Conservation (phyloP, 2,329 filamentous ascomycete species). For the Diaporthe ilicicola region DNA sequence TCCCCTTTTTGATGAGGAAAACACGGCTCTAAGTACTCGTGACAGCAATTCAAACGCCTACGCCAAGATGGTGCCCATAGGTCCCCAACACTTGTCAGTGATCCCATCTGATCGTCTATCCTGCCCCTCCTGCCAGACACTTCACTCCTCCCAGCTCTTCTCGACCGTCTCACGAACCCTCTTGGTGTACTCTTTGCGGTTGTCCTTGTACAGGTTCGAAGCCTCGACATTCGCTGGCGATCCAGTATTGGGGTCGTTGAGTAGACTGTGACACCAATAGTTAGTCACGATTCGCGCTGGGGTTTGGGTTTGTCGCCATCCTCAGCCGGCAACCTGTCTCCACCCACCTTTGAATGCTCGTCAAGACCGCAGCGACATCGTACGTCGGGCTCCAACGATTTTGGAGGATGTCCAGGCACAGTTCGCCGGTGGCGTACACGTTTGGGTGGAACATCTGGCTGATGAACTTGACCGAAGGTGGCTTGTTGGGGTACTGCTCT, state of each 20-base stretch:
- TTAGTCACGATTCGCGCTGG: conserved; percentile 40
- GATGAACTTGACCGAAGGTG: conserved; percentile 97
- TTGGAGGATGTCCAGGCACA: conserved; percentile 96
- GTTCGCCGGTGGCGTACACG: conserved; percentile 94
- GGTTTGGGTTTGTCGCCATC: background rate
- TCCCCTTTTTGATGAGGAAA: conserved; percentile 4
- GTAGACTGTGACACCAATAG: conserved; percentile 65
- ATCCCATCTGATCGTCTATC: background rate
- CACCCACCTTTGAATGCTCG: conserved; percentile 90
- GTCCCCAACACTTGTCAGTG: background rate
- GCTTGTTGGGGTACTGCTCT: conserved; percentile 98
- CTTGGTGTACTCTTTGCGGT: conserved; percentile 95
- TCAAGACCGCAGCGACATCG: conserved; percentile 95
- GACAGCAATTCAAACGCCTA: conserved; percentile 17
- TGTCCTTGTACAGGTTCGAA: conserved; percentile 98
- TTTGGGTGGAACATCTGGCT: conserved; percentile 99
- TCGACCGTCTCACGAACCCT: conserved; percentile 95
- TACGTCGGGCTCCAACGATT: conserved; percentile 99
- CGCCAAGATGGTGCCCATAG: conserved; percentile 1
- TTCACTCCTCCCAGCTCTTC: conserved; percentile 97
- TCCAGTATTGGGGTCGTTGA: conserved; percentile 99
- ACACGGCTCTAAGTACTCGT: background rate
- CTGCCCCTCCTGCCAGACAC: background rate
- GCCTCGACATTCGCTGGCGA: conserved; percentile 98
- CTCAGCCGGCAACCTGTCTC: background rate